These are phyloP conservation scores for Eimeria falciformis DNA, from an alignment of 169 alveolate genomes.

Conservation along the genomic window DNA sequence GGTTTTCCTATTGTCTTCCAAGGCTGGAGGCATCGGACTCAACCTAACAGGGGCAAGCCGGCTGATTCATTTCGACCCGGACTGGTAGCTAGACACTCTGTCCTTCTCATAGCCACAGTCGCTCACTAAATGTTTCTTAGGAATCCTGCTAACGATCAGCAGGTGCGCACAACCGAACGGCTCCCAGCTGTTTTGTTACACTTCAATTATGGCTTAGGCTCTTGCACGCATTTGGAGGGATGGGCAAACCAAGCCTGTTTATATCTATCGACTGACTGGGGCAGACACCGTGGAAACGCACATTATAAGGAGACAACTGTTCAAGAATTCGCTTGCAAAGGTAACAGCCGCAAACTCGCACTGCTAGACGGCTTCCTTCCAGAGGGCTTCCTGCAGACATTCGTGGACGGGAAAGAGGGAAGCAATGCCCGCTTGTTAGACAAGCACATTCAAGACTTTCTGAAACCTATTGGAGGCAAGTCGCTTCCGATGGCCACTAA, in stretches of 20 bases:
- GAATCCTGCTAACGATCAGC: conserved; percentile 75
- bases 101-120: background rate
- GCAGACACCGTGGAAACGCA: conserved; percentile 38
- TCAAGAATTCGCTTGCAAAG: conserved; percentile 31
- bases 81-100: conserved; percentile 26
- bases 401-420: conserved; percentile 4
- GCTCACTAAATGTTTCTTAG: background rate
- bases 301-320: conserved; percentile 16
- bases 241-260: conserved; percentile 60
- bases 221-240: conserved; percentile 64
- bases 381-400: background rate
- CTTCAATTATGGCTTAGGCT: background rate
- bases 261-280: conserved; percentile 48
- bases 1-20: conserved; percentile 52
- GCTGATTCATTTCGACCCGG: conserved; percentile 54
- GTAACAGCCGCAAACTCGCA: background rate
- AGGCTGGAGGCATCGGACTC: conserved; percentile 67
- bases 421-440: background rate
- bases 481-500: background rate
- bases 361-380: background rate
- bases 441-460: background rate
- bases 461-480: background rate
- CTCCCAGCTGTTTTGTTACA: background rate
- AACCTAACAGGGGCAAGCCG: conserved; percentile 62
- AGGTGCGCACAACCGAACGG: conserved; percentile 4